Conservation (phyloP, 1,139 yeast species). For the Magnusiomyces fungicola region DNA sequence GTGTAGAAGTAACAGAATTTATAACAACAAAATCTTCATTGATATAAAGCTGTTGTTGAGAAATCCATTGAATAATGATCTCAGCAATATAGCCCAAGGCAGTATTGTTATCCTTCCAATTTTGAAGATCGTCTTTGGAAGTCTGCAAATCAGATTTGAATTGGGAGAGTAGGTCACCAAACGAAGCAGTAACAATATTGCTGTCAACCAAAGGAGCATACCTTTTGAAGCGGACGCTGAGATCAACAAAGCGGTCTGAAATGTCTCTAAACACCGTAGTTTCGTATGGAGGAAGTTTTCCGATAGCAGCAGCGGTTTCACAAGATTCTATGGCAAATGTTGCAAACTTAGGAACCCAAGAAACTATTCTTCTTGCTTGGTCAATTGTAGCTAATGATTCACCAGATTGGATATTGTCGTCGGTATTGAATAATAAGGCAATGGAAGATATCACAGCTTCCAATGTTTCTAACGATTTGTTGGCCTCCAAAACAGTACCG, state of each 20-base stretch:
- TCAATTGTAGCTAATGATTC: not conserved
- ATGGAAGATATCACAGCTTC: constrained; percentile 12
- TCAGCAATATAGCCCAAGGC: constrained; percentile 12
- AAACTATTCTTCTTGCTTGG: constrained; percentile 8
- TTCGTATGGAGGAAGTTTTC: constrained; percentile 11
- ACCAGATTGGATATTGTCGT: constrained; percentile 17
- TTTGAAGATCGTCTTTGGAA: not conserved
- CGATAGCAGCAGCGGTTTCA: constrained; percentile 9
- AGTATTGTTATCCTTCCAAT: constrained; percentile 13
- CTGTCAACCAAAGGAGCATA: constrained; percentile 6
- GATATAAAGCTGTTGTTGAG: constrained; percentile 5
- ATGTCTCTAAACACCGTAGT: constrained; percentile 13
- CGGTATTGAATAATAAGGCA: constrained; percentile 22
- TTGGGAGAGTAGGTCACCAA: constrained; percentile 8
- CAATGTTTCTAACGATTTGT: constrained; percentile 7
- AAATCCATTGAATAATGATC: constrained; percentile 11
- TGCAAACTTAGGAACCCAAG: constrained; percentile 20
- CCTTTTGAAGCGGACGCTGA: constrained; percentile 11
- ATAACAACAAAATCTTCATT: not conserved
- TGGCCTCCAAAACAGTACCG: constrained; percentile 8
- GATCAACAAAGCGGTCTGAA: constrained; percentile 13
- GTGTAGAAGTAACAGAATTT: not conserved
- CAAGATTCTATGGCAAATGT: constrained; percentile 15
- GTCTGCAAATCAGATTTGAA: constrained; percentile 9
- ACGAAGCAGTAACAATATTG: constrained; percentile 11